Percentiles rank a stretch among this genome's conserved stretches.
Evolutionary conservation across 352 stramenopile genomes (phyloP).

Genomic region (Globisporangium yorkense): DNA sequence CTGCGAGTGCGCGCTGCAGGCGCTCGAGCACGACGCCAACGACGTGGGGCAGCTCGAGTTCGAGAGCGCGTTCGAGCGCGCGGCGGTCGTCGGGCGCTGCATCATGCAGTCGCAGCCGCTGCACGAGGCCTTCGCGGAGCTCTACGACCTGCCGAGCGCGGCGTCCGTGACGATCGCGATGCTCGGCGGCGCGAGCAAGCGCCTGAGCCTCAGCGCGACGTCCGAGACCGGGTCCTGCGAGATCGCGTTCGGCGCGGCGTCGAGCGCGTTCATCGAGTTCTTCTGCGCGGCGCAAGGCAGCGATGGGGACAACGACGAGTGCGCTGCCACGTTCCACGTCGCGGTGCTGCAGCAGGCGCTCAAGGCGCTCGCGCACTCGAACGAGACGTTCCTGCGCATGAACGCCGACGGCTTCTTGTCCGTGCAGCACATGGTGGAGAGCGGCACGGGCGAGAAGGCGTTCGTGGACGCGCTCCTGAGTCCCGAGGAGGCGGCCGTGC

Average conservation of each 20-base stretch:
- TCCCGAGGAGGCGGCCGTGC: constrained; percentile 57
- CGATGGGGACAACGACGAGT: constrained; percentile 13
- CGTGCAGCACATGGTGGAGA: constrained; percentile 79
- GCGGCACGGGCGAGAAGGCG: constrained; percentile 58
- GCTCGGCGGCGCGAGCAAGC: constrained; percentile 26
- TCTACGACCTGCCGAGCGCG: constrained; percentile 81
- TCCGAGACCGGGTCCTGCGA: constrained; percentile 75
- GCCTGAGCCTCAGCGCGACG: constrained; percentile 58
- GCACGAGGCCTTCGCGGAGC: constrained; percentile 74
- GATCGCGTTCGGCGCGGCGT: constrained; percentile 69
- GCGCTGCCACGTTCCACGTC: constrained; percentile 69
- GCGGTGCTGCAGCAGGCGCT: constrained; percentile 77
- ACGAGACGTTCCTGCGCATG: constrained; percentile 81
- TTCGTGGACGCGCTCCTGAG: constrained; percentile 81
- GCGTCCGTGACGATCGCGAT: constrained; percentile 74
- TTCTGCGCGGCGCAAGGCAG: constrained; percentile 31
- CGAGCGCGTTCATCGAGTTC: constrained; percentile 80
- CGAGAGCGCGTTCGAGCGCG: constrained; percentile 72
- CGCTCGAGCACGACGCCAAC: constrained; percentile 69
- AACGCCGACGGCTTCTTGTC: constrained; percentile 77
- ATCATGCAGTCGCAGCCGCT: constrained; percentile 82
- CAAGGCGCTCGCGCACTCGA: constrained; percentile 66
- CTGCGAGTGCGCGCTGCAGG: constrained; percentile 80
- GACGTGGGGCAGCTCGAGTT: constrained; percentile 72
- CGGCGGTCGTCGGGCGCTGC: constrained; percentile 61